Percentiles rank a stretch among this genome's conserved stretches.
Evolutionary conservation across 306 rosid genomes (phyloP).

Genomic region (Psophocarpus tetragonolobus): DNA sequence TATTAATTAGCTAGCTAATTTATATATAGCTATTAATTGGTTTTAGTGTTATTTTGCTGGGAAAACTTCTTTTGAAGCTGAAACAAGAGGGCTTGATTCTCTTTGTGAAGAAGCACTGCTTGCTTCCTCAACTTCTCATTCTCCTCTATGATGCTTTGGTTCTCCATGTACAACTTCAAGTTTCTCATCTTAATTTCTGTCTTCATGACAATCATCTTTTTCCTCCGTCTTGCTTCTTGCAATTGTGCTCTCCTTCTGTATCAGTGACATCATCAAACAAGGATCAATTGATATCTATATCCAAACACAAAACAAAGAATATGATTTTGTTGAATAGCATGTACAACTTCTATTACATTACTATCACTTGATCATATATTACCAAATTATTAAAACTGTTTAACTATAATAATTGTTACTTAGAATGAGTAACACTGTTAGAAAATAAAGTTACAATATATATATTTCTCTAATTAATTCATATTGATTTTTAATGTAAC

Average conservation of each 20-base stretch:
- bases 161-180: conserved; percentile 63
- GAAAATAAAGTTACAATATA: too few relatives aligned
- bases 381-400: not conserved
- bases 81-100: conserved; percentile 63
- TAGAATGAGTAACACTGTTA: not conserved
- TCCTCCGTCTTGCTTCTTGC: conserved; percentile 39
- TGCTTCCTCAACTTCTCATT: conserved; percentile 71
- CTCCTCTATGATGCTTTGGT: conserved; percentile 68
- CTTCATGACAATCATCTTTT: conserved; percentile 18
- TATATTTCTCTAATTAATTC: too few relatives aligned
- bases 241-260: conserved; percentile 52
- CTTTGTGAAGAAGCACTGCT: conserved; percentile 77
- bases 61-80: conserved; percentile 56
- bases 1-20: not conserved
- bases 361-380: not conserved
- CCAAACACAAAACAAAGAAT: not conserved
- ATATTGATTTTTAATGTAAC: too few relatives aligned
- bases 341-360: not conserved
- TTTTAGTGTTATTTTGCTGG: conserved; percentile 21
- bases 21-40: not conserved
- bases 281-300: not conserved
- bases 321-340: not conserved
- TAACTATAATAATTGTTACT: not conserved
- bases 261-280: not conserved
- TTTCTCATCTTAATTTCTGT: conserved; percentile 70